These are phyloP conservation scores for Amanita jacksonii DNA, from an alignment of 768 basidiomycete genomes.

Conservation along the genomic window DNA sequence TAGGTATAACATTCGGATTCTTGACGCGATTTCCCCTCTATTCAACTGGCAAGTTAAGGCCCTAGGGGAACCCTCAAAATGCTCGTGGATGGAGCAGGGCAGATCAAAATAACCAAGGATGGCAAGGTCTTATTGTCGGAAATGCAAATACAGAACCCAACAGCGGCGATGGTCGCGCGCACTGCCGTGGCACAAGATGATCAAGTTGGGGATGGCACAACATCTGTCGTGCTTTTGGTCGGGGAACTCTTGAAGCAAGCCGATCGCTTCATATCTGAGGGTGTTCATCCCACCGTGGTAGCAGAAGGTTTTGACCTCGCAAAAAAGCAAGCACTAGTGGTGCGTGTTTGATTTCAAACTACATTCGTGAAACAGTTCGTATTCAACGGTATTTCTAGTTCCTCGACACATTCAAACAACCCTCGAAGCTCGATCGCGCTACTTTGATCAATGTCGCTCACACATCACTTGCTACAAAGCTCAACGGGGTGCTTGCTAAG, in stretches of 20 bases:
- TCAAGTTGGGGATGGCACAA: conserved; percentile 98
- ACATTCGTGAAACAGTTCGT: conserved; percentile 6
- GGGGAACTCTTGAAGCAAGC: conserved; percentile 96
- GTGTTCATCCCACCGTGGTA: conserved; percentile 95
- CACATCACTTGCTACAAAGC: conserved; percentile 94
- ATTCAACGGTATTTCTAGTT: conserved; percentile 45
- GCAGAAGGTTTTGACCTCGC: conserved; percentile 95
- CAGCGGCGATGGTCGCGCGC: conserved; percentile 97
- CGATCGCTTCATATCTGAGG: conserved; percentile 95
- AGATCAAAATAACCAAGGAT: conserved; percentile 99
- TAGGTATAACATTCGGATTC: too few species aligned
- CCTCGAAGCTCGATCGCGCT: conserved; percentile 72
- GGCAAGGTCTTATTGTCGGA: conserved; percentile 97
- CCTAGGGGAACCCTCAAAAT: conserved; percentile 98
- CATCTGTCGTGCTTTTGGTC: conserved; percentile 91
- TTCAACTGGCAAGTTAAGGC: conserved; percentile 34
- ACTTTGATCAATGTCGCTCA: conserved; percentile 89
- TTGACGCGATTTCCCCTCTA: too few species aligned
- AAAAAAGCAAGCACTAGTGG: conserved; percentile 87
- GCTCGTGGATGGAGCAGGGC: conserved; percentile 96
- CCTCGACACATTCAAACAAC: conserved; percentile 82
- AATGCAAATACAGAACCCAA: conserved; percentile 99
- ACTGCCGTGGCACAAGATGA: conserved; percentile 99
- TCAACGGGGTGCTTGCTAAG: conserved; percentile 73
- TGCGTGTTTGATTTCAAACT: conserved; percentile 28